Percentiles rank a stretch among this genome's conserved stretches.
Conservation (phyloP, 1,284 basidiomycete species). For the Tilletia indica region DNA sequence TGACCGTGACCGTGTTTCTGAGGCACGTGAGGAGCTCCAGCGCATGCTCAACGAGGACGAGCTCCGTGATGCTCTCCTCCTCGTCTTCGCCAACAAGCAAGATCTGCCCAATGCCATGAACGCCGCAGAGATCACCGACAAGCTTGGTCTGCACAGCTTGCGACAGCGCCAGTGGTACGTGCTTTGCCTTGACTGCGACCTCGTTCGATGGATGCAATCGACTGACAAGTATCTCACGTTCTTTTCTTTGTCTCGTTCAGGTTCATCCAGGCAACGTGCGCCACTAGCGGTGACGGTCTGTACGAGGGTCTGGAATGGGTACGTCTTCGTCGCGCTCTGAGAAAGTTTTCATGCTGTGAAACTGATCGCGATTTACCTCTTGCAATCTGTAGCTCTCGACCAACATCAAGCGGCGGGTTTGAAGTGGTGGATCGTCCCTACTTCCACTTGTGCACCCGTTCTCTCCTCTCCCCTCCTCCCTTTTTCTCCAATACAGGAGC, state of each 20-base stretch:
- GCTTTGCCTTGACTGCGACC: too few species aligned
- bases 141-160: slow-evolving; percentile 94
- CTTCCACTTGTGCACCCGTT: slow-evolving; percentile 47
- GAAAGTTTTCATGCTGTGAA: too few species aligned
- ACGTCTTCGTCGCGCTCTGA: slow-evolving; percentile 18
- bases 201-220: too few species aligned
- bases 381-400: slow-evolving; percentile 63
- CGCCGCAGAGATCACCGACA: slow-evolving; percentile 98
- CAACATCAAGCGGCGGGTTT: slow-evolving; percentile 80
- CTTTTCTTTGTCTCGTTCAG: slow-evolving; percentile 51
- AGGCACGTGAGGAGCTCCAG: slow-evolving; percentile 98
- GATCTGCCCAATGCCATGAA: slow-evolving; percentile 99
- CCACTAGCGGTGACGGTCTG: slow-evolving; percentile 96
- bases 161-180: slow-evolving; percentile 69
- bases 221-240: too few species aligned
- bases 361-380: neutral
- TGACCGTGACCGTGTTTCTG: slow-evolving; percentile 98
- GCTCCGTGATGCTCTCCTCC: slow-evolving; percentile 93
- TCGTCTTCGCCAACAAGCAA: slow-evolving; percentile 98
- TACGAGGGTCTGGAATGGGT: slow-evolving; percentile 75
- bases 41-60: slow-evolving; percentile 99
- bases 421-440: slow-evolving; percentile 53
- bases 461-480: slow-evolving; percentile 5
- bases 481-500: neutral
- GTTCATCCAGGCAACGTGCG: slow-evolving; percentile 99